A percentile compares a stretch with the other conserved stretches of the same genome.
phyloP scores from a whole-genome alignment of 108 stramenopile genomes.

The Skeletonema marinoi region DNA sequence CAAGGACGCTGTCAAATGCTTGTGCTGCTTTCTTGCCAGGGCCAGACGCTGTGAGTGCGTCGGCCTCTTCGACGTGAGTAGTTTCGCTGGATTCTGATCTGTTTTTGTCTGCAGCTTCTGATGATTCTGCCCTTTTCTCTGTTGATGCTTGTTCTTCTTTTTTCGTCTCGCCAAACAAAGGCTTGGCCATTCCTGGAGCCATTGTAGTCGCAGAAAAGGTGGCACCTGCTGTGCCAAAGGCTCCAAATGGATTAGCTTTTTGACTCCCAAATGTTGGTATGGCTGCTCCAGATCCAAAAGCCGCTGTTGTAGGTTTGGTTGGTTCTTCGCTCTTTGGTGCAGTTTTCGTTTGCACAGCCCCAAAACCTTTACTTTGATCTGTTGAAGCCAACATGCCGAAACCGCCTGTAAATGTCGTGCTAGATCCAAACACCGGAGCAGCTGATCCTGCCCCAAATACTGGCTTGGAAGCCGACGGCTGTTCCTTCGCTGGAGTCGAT shows the following conservation, averaged over 20 bases:
- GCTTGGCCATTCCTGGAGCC: constrained; percentile 28
- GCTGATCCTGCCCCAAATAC: constrained; percentile 41
- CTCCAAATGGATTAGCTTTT: constrained; percentile 18
- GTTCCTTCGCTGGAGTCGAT: neutral
- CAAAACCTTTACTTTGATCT: constrained; percentile 27
- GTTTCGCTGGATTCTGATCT: neutral
- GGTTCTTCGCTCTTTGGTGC: neutral
- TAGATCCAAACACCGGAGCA: constrained; percentile 39
- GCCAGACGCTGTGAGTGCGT: neutral
- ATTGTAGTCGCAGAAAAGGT: neutral
- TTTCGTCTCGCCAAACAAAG: constrained; percentile 36
- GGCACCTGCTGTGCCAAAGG: constrained; percentile 14
- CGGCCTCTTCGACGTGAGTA: neutral
- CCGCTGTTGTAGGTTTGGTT: neutral
- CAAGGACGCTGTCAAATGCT: constrained; percentile 64
- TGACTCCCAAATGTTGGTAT: constrained; percentile 10
- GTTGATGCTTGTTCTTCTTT: neutral
- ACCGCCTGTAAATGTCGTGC: constrained; percentile 15
- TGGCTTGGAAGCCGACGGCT: neutral
- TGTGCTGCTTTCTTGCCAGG: constrained; percentile 30
- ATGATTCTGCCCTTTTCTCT: neutral
- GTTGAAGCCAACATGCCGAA: constrained; percentile 27
- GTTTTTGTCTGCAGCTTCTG: neutral
- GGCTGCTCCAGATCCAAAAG: constrained; percentile 33
- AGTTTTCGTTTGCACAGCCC: neutral